Base-by-base conservation (phyloP, 768 basidiomycete genomes). In the Hortiboletus campestris region DNA sequence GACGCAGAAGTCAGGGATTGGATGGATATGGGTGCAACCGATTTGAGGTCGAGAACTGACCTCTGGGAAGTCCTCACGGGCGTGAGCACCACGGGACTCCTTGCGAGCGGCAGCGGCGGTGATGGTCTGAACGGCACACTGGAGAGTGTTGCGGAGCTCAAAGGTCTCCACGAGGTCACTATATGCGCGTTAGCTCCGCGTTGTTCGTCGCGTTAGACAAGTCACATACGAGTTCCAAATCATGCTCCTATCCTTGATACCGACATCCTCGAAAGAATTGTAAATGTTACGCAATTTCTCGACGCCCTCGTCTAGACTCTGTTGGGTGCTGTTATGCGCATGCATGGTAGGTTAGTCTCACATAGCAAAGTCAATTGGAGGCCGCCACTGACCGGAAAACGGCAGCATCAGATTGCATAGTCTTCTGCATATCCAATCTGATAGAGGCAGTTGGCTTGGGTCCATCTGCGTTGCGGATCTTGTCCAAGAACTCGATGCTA, bases 31-130 rank as follows among this genome's bases (percentile, higher is more conserved):
- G 31, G 35, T 29, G 5, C 8, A 41, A 17, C 10, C 46, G 17
- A 31, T 1, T 4, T 19, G 11, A 44, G 13, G 22, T 40, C 38
- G 29, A 53, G 49, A 38, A 74, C 81, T 48, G 56, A 91, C 91
- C 25, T 99, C 95, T n/a, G 94, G 86, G 80, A 75, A 98, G 72
- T 99, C 97, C 75, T 98, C 97, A 64, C 97, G 93, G 46, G 97
- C 97, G 69, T 99, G 97, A 38, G 97, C 97, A 71, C 97, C 97
- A 71, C 97, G 92, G 44, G 94, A 96, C 71, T 98, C 97, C 77
- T 94, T 92, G 65, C 96, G 89, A 51, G 94, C 94, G 49, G 91
- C 90, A 19, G 92, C 94, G 46, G 91, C 86, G 12, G 86, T 88
- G 67, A 98, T 94, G 51, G 97, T 98, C 75, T 98, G 96, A 57